Evolutionary conservation across 495 filamentous ascomycete genomes (phyloP).

Genomic region (Penicillium coffeae): DNA sequence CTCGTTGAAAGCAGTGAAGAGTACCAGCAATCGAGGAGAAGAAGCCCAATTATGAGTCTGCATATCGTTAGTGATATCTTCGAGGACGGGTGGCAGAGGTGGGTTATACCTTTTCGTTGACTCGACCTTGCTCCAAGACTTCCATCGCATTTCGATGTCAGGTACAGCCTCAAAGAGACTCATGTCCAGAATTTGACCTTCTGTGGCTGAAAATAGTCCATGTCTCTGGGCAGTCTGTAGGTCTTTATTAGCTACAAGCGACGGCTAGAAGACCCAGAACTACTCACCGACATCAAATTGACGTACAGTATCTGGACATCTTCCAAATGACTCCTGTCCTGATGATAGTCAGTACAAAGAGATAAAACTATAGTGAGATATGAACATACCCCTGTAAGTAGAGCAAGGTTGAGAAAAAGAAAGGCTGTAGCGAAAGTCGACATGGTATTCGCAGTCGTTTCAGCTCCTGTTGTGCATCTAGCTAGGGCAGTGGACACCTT

Average conservation of each 20-base stretch:
- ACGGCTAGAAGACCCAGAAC: too few species aligned
- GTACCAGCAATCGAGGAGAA: slow-evolving; percentile 51
- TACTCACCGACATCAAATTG: slow-evolving; percentile 47
- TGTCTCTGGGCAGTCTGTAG: slow-evolving; percentile 46
- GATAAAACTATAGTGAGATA: not conserved
- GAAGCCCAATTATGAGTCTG: slow-evolving; percentile 46
- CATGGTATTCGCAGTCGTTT: slow-evolving; percentile 35
- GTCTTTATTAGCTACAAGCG: slow-evolving; percentile 1
- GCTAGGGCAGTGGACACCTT: slow-evolving; percentile 39
- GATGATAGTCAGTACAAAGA: slow-evolving; percentile 13
- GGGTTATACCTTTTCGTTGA: slow-evolving; percentile 42
- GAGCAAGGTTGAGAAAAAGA: slow-evolving; percentile 46
- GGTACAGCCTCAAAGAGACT: slow-evolving; percentile 42
- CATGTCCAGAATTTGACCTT: slow-evolving; percentile 44
- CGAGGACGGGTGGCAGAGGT: not conserved
- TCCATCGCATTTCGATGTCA: slow-evolving; percentile 50
- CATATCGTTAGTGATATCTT: not conserved
- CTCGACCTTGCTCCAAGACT: slow-evolving; percentile 51
- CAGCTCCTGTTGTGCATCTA: slow-evolving; percentile 34
- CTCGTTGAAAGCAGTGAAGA: slow-evolving; percentile 46
- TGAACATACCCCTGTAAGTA: slow-evolving; percentile 44
- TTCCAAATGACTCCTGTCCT: slow-evolving; percentile 44
- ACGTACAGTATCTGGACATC: slow-evolving; percentile 49
- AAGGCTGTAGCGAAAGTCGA: slow-evolving; percentile 46
- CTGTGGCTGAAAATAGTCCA: slow-evolving; percentile 45